Base-by-base conservation (phyloP, 2,329 filamentous ascomycete species). In the Thermomyces lanuginosus region DNA sequence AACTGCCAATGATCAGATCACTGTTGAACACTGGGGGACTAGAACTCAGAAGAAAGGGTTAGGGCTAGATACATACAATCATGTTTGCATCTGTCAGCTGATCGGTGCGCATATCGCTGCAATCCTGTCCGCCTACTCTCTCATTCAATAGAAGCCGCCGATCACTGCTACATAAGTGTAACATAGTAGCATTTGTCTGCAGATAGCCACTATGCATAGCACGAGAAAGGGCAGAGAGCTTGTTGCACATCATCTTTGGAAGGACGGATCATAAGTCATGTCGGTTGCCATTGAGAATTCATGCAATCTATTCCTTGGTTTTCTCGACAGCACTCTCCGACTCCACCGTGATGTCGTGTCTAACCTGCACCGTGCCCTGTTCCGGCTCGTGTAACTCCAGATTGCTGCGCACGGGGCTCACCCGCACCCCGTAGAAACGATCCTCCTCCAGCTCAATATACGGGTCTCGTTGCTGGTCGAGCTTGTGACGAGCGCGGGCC, bases 401-500 rank as follows among this genome's bases (percentile, higher is more conserved):
- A 16, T 30, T 33, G 19, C 31, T 33, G 7, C 26, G 27, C 2
- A 28, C 21, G 6, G 31, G 31, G 16, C 31, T 33, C 1, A 33
- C 31, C n/a, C 31, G 24, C 1, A 33, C 31, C 14, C 31, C 31
- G 8, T 33, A 33, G 4, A 33, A 24, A 13, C 29, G 12, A 15
- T 33, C 31, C 20, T 33, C 31, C 12, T 33, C 31, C 5, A 33
- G 31, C 16, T 33, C 31, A 22, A 27, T 29, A 14, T 33, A 33
- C 9, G 27, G 23, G 14, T 30, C 31, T 2, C 16, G 27, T 8
- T 30, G 17, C 17, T 28, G 27, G 13, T 17, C 27, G 24, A 33
- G 22, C 18, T 33, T 32, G 17, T 27, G 30, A n/a, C 25, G 28
- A n/a, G 18, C 21, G 8, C 31, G 31, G 19, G 31, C 29, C 5